Conservation (phyloP, 1,284 basidiomycete species). For the Phellopilus nigrolimitatus region DNA sequence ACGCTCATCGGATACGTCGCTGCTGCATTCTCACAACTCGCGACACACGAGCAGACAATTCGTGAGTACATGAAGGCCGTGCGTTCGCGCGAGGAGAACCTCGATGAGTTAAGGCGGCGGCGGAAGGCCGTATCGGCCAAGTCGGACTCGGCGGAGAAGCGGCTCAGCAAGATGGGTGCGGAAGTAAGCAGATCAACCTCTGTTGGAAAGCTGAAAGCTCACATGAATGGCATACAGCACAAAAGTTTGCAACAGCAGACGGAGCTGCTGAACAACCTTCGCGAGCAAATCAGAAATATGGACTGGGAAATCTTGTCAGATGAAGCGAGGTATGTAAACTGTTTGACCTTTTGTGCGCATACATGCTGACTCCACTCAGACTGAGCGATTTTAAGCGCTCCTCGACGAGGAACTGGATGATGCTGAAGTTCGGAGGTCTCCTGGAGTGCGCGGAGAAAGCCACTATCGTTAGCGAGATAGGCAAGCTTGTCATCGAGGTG, state of each 20-base stretch:
- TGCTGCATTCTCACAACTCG: conserved; percentile 66
- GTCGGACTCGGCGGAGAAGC: conserved; percentile 87
- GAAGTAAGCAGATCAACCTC: conserved; percentile 36
- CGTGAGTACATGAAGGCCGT: conserved; percentile 76
- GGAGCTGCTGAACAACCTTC: conserved; percentile 66
- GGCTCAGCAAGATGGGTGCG: conserved; percentile 85
- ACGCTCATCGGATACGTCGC: conserved; percentile 69
- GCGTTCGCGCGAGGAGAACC: conserved; percentile 78
- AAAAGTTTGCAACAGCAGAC: conserved; percentile 81
- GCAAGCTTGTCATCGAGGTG: conserved; percentile 74
- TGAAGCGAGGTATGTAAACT: conserved; percentile 46
- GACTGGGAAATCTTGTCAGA: conserved; percentile 84
- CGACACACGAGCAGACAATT: conserved; percentile 68
- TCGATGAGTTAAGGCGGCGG: conserved; percentile 73
- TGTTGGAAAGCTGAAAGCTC: background rate
- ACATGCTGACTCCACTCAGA: conserved; percentile 25
- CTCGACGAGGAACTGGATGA: conserved; percentile 68
- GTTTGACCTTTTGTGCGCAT: background rate
- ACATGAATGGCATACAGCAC: conserved; percentile 40
- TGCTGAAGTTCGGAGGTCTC: conserved; percentile 84
- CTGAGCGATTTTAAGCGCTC: conserved; percentile 84
- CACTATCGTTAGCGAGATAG: conserved; percentile 74
- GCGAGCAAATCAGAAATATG: conserved; percentile 74
- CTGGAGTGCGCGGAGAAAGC: conserved; percentile 86
- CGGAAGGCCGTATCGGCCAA: conserved; percentile 64